Evolutionary conservation across 2,329 filamentous ascomycete species (phyloP).

Genomic region (Hymenoscyphus scutula): DNA sequence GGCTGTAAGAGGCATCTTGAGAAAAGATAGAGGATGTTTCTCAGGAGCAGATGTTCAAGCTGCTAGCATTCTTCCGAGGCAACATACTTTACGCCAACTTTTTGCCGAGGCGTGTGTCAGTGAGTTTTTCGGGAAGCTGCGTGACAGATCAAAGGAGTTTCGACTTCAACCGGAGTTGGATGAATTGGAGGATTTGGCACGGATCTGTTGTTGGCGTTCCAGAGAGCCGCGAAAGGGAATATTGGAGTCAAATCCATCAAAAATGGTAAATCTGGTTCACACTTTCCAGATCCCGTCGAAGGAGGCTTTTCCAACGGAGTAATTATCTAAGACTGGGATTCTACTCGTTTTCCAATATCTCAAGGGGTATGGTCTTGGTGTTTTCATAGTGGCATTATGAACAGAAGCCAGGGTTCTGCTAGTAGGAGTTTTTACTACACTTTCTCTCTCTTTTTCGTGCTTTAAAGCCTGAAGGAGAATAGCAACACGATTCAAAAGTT

Average conservation of each 20-base stretch:
- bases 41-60: conserved; percentile 11
- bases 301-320: background rate
- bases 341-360: background rate
- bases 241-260: background rate
- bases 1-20: conserved; percentile 2
- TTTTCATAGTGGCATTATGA: too few relatives aligned
- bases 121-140: background rate
- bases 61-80: background rate
- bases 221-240: background rate
- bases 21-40: background rate
- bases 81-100: background rate
- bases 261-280: background rate
- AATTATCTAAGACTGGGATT: background rate
- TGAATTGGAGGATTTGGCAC: background rate
- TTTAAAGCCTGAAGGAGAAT: too few relatives aligned
- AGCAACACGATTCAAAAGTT: too few relatives aligned
- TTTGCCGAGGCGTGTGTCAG: background rate
- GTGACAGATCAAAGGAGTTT: background rate
- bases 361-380: background rate
- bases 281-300: background rate
- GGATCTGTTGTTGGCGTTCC: background rate
- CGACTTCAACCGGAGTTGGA: background rate
- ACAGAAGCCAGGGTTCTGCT: too few relatives aligned
- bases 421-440: too few relatives aligned
- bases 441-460: too few relatives aligned